Evolutionary conservation across 2,329 filamentous ascomycete genomes (phyloP).

Genomic region (Fusarium protoensiforme): DNA sequence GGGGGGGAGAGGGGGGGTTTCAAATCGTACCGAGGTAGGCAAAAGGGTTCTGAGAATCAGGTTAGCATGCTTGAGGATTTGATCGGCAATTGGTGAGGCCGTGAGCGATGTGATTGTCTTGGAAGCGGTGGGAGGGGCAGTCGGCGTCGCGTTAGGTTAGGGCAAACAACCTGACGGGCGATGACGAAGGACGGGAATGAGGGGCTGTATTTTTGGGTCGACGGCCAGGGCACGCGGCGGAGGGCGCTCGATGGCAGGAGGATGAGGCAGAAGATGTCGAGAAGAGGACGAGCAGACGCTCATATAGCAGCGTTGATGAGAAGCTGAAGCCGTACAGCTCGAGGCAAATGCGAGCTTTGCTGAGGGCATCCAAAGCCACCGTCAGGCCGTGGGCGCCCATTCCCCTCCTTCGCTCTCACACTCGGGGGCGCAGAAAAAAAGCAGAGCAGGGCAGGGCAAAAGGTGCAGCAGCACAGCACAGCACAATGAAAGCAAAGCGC

Average conservation of each 20-base stretch:
- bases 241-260: not conserved
- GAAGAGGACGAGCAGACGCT: not conserved
- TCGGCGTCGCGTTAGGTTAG: conserved; percentile 28
- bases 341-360: not conserved
- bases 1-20: no score
- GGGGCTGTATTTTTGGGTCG: conserved; percentile 28
- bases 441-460: conserved; percentile 14
- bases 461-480: not conserved
- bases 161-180: conserved; percentile 34
- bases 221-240: not conserved
- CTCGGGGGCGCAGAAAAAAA: not conserved
- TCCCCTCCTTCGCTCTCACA: conserved; percentile 14
- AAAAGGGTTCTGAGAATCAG: conserved; percentile 85
- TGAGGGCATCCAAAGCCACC: conserved; percentile 21
- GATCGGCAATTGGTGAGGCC: not conserved
- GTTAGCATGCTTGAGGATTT: conserved; percentile 31
- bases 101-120: conserved; percentile 2
- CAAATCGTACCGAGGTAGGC: conserved; percentile 90
- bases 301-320: not conserved
- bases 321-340: not conserved
- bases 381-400: conserved; percentile 3
- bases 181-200: conserved; percentile 34
- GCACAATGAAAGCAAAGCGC: not conserved
- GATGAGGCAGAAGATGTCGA: not conserved
- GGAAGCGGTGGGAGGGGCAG: not conserved